Evolutionary conservation across 495 filamentous ascomycete species (phyloP), one percentile per base, ranked within the genome.

Genomic region (Xylaria curta): DNA sequence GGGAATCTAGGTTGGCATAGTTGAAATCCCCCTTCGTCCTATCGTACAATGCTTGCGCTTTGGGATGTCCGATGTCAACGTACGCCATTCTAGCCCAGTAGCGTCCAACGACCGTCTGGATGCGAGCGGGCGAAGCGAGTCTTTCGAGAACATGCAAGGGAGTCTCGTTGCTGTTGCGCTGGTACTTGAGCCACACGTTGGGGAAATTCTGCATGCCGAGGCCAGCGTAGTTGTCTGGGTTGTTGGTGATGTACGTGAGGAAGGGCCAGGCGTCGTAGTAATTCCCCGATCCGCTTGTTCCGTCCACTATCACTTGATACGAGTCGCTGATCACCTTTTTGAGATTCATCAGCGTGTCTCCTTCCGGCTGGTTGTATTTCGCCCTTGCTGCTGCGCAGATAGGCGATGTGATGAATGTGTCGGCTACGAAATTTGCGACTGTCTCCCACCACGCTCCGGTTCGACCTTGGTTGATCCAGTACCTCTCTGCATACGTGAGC

Each of bases 1-100:
- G 75, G 0, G 76, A 73, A 58, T 85, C 82, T 10, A 82, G 53
- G 61, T 85, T 84, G 9, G 80, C 81, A 31, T 83, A 84, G 59
- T 78, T 84, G 17, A 82, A 67, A n/a, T 72, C 75, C n/a, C 72
- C 77, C 44, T 73, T 70, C 70, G 80, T 72, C 15, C 58, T 71
- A 15, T 73, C 71, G 70, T 79, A 85, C 47, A 76, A 64, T n/a
- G 76, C 77, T 40, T 74, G 73, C 1, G 80, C 80, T 62, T 84
- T 82, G 13, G 70, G 73, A 70, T 84, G 79, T 10, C 81, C 82
- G 40, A 85, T 81, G 46, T 85, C 83, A 2, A 84, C 80, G 58
- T 81, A 84, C 2, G 83, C 83, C 83, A 85, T 85, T 1, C 82
- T 72, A 10, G 83, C 83, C 83, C 82, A 85, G 72, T 85, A 85